Evolutionary conservation across 225 moss, liverwort and hornwort species (phyloP).

Genomic region (Bryoerythrophyllum caledonicum): DNA sequence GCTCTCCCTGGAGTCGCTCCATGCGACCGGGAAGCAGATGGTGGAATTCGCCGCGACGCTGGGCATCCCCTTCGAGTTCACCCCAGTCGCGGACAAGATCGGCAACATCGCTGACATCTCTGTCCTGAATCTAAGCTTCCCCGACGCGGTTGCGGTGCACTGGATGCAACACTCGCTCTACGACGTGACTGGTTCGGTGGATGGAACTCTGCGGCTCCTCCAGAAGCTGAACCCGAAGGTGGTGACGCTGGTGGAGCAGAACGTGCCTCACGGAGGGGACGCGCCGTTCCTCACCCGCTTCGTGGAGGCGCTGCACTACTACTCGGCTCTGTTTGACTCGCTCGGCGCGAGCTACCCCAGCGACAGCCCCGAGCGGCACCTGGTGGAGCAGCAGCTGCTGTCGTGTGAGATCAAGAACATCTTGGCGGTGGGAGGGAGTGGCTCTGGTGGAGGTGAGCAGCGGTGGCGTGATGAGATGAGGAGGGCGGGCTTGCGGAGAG

Average conservation of each 20-base stretch:
- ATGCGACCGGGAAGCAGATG: slow-evolving; percentile 73
- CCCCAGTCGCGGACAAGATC: slow-evolving; percentile 60
- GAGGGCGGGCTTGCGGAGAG: neutral
- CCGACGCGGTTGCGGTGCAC: slow-evolving; percentile 69
- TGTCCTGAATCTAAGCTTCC: slow-evolving; percentile 48
- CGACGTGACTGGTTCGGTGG: slow-evolving; percentile 70
- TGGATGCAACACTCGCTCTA: slow-evolving; percentile 85
- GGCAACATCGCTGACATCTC: slow-evolving; percentile 53
- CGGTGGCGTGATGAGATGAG: slow-evolving; percentile 31
- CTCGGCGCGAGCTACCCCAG: slow-evolving; percentile 64
- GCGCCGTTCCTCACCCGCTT: slow-evolving; percentile 66
- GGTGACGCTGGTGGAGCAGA: slow-evolving; percentile 77
- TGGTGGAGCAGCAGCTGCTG: slow-evolving; percentile 82
- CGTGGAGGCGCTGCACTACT: slow-evolving; percentile 79
- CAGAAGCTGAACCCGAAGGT: slow-evolving; percentile 65
- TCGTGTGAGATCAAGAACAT: slow-evolving; percentile 86
- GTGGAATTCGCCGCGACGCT: slow-evolving; percentile 65
- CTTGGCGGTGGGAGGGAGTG: slow-evolving; percentile 55
- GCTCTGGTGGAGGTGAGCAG: neutral
- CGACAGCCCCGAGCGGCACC: slow-evolving; percentile 67
- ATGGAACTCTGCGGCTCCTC: slow-evolving; percentile 51
- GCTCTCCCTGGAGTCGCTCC: slow-evolving; percentile 58
- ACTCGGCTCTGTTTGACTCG: slow-evolving; percentile 83
- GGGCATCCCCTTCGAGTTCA: slow-evolving; percentile 67
- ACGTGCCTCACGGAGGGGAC: slow-evolving; percentile 59